phyloP scores from a whole-genome alignment of 2,329 filamentous ascomycete genomes.

The Calonectria ilicicola region DNA sequence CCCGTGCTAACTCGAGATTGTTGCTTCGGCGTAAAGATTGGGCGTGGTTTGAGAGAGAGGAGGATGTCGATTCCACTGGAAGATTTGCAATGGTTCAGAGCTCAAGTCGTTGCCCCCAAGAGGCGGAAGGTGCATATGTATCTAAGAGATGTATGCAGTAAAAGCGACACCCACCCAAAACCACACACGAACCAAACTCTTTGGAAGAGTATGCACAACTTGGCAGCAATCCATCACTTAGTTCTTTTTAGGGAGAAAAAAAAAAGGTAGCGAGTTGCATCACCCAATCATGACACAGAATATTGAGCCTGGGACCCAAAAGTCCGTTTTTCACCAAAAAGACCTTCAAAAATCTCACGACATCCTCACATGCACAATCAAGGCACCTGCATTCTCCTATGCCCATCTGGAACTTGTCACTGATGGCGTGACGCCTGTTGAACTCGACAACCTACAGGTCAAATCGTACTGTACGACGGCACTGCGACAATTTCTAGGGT shows the following conservation, averaged over 20 bases:
- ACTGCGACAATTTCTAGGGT: conserved; percentile 76
- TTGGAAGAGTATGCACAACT: neutral
- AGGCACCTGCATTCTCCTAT: conserved; percentile 66
- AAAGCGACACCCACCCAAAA: conserved; percentile 18
- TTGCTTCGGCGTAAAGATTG: neutral
- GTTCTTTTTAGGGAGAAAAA: neutral
- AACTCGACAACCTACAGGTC: conserved; percentile 72
- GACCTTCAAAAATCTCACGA: conserved; percentile 57
- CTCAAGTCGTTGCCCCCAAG: conserved; percentile 11
- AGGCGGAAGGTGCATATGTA: conserved; percentile 30
- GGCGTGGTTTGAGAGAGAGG: neutral
- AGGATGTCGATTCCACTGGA: conserved; percentile 11
- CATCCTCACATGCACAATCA: conserved; percentile 64
- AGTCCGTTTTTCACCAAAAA: conserved; percentile 45
- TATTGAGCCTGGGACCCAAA: conserved; percentile 31
- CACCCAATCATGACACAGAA: conserved; percentile 37
- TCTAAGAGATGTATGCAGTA: conserved; percentile 34
- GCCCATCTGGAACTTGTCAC: conserved; percentile 64
- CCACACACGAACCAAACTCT: neutral
- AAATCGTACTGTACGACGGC: conserved; percentile 73
- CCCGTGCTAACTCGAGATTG: neutral
- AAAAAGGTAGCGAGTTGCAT: neutral
- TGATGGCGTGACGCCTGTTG: conserved; percentile 35
- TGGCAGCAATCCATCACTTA: neutral
- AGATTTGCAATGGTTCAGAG: neutral